Evolutionary conservation across 495 filamentous ascomycete genomes (phyloP).

Genomic region (Neurospora africana): DNA sequence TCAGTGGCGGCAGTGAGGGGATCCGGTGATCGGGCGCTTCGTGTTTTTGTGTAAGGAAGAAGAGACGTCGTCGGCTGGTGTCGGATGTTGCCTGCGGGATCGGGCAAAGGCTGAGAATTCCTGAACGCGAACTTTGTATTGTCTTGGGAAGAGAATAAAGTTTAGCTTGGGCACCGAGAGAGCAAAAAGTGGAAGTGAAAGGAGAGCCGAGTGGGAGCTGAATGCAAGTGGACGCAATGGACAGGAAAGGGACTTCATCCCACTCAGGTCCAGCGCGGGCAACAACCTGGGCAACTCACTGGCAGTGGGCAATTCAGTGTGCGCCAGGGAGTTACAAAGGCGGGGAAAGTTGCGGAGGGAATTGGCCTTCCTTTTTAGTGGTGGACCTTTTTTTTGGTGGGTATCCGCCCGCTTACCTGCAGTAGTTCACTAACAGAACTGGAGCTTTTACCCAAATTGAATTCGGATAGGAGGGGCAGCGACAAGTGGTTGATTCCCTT

Average conservation of each 20-base stretch:
- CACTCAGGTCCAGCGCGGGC: background rate
- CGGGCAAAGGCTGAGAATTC: background rate
- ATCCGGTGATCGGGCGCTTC: background rate
- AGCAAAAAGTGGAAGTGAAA: background rate
- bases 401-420: slow-evolving; percentile 15
- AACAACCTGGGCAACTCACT: background rate
- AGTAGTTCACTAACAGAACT: slow-evolving; percentile 2
- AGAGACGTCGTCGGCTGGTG: background rate
- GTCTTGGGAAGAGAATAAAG: background rate
- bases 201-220: background rate
- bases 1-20: background rate
- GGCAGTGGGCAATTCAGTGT: background rate
- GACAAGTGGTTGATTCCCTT: background rate
- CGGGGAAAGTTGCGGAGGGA: background rate
- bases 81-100: background rate
- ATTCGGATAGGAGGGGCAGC: background rate
- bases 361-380: background rate
- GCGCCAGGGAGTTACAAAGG: background rate
- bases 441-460: background rate
- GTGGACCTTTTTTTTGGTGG: background rate
- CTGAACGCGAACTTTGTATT: background rate
- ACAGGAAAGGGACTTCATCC: background rate
- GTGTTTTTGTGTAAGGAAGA: background rate
- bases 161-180: background rate
- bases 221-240: background rate